Conservation (phyloP, 1,139 yeast species). For the Saccharomyces hybrid region DNA sequence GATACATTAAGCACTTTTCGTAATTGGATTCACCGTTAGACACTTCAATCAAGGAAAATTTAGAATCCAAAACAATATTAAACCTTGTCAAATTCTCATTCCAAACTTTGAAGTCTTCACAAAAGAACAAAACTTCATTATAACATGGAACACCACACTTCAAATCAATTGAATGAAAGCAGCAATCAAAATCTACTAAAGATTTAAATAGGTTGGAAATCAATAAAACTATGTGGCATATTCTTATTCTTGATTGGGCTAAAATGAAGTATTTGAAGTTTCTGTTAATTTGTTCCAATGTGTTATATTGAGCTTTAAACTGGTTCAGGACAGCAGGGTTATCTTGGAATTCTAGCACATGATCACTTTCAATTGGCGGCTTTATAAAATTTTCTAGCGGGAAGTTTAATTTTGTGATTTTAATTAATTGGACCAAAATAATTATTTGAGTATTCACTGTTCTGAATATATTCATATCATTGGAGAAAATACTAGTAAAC, state of each 20-base stretch:
- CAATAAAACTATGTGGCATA: constrained; percentile 71
- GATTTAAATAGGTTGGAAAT: constrained; percentile 65
- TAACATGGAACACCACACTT: constrained; percentile 66
- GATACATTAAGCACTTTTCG: constrained; percentile 41
- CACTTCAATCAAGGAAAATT: constrained; percentile 45
- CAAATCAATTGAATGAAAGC: constrained; percentile 50
- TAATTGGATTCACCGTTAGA: constrained; percentile 54
- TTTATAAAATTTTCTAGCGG: constrained; percentile 57
- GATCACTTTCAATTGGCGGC: constrained; percentile 45
- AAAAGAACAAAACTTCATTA: constrained; percentile 65
- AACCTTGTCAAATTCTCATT: constrained; percentile 32
- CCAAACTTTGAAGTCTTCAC: constrained; percentile 57
- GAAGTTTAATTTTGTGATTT: constrained; percentile 64
- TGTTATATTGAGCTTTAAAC: constrained; percentile 27
- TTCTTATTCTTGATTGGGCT: constrained; percentile 80
- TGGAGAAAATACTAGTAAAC: constrained; percentile 74
- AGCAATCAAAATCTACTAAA: constrained; percentile 54
- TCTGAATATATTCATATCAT: constrained; percentile 64
- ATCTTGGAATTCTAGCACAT: constrained; percentile 29
- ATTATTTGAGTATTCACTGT: constrained; percentile 69
- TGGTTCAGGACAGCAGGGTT: constrained; percentile 32
- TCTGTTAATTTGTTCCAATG: constrained; percentile 35
- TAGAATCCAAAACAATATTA: constrained; percentile 38
- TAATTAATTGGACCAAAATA: constrained; percentile 71
- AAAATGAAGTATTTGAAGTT: constrained; percentile 36